Percentiles rank a stretch among this genome's conserved stretches.
phyloP scores from a whole-genome alignment of 2,329 filamentous ascomycete genomes.

The Colletotrichum orchidophilum region DNA sequence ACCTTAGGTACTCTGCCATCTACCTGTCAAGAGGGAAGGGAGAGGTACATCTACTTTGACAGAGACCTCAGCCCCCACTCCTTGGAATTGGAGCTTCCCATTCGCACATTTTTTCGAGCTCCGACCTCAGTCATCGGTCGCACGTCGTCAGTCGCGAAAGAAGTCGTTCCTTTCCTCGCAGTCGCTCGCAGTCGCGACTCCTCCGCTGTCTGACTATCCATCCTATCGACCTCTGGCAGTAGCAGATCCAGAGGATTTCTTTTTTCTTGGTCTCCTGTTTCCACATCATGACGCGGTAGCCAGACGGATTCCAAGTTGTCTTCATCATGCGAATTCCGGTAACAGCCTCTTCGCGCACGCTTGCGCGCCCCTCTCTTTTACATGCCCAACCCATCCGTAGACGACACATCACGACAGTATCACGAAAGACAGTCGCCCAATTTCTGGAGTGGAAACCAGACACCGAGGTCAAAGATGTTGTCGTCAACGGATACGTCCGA shows the following conservation, averaged over 20 bases:
- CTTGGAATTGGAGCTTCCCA: slow-evolving; percentile 10
- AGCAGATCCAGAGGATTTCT: too few species aligned
- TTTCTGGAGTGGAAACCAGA: slow-evolving; percentile 63
- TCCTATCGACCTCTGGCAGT: not conserved
- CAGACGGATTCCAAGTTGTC: not conserved
- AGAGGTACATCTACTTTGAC: not conserved
- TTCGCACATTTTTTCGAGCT: slow-evolving; percentile 5
- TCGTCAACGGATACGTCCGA: slow-evolving; percentile 81
- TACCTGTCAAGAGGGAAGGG: fast-evolving
- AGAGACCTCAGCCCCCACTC: not conserved
- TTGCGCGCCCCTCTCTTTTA: not conserved
- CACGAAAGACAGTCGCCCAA: slow-evolving; percentile 59
- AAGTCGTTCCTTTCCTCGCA: not conserved
- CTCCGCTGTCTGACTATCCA: not conserved
- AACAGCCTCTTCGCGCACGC: not conserved
- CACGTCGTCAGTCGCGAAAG: slow-evolving; percentile 15
- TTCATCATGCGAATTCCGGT: not conserved
- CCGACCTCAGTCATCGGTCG: slow-evolving; percentile 11
- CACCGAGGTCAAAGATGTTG: slow-evolving; percentile 57
- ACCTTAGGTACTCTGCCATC: not conserved
- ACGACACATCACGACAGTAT: slow-evolving; percentile 46
- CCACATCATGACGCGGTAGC: slow-evolving; percentile 2
- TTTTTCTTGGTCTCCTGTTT: too few species aligned
- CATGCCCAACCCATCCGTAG: not conserved
- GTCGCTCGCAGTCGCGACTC: not conserved